Percentiles rank a stretch among this genome's conserved stretches.
Evolutionary conservation across 2,329 filamentous ascomycete genomes (phyloP).

Genomic region (Corniculantispora saksenae): DNA sequence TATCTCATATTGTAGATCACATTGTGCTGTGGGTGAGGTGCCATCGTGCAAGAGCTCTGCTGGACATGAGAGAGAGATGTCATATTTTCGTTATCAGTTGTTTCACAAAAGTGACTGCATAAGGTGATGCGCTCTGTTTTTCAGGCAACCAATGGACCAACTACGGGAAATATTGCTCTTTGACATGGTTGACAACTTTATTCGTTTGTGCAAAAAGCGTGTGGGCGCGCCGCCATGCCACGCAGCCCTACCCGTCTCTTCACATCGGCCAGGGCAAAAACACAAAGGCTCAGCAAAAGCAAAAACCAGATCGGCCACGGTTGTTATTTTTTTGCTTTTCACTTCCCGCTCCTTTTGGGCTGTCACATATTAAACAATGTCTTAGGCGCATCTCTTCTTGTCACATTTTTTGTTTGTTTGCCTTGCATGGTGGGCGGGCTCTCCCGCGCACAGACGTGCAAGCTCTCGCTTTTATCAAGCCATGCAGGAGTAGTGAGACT

Average conservation of each 20-base stretch:
- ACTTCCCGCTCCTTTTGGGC: not conserved
- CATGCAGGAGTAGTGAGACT: not conserved
- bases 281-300: too few species aligned
- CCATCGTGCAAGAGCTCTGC: not conserved
- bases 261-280: not conserved
- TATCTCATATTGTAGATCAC: not conserved
- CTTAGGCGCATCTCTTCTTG: not conserved
- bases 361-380: conserved; percentile 9
- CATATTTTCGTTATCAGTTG: not conserved
- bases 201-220: not conserved
- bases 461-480: too few species aligned
- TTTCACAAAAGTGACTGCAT: not conserved
- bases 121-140: not conserved
- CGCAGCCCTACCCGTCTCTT: conserved; percentile 2
- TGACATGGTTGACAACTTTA: not conserved
- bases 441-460: not conserved
- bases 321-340: not conserved
- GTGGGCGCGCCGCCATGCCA: not conserved
- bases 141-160: not conserved
- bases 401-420: not conserved
- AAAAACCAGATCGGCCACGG: not conserved
- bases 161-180: not conserved
- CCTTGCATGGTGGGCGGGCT: not conserved
- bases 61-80: not conserved
- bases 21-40: not conserved